Evolutionary conservation across 345 rosid genomes (phyloP).

Genomic region (Linum trigynum): DNA sequence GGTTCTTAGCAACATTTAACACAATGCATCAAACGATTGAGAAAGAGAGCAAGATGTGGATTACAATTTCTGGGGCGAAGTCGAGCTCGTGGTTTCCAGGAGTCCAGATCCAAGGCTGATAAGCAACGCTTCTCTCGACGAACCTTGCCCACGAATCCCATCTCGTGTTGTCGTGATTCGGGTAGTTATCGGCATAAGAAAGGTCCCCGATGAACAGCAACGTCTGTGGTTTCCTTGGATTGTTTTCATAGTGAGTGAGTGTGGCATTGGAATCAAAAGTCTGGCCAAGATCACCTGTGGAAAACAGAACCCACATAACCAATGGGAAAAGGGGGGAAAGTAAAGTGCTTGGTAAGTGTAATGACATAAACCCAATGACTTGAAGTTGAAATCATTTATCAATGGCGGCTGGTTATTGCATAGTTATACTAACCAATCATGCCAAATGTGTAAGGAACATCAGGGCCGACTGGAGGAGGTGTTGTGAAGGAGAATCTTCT

Average conservation of each 20-base stretch:
- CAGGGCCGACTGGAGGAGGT: slow-evolving; percentile 58
- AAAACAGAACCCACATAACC: too few species aligned
- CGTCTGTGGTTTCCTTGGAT: slow-evolving; percentile 53
- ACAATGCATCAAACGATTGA: too few species aligned
- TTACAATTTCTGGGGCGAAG: slow-evolving; percentile 62
- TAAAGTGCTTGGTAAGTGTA: too few species aligned
- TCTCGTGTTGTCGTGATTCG: slow-evolving; percentile 54
- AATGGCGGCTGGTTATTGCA: too few species aligned
- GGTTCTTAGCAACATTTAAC: too few species aligned
- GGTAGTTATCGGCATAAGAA: slow-evolving; percentile 75
- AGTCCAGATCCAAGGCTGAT: slow-evolving; percentile 98
- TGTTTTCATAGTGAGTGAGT: slow-evolving; percentile 64
- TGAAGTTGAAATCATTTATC: slow-evolving; percentile 1
- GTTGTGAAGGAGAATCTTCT: slow-evolving; percentile 40
- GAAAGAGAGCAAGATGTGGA: neutral
- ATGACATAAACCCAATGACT: neutral
- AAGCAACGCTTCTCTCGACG: slow-evolving; percentile 70
- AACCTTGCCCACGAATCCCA: slow-evolving; percentile 98
- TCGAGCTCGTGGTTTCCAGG: slow-evolving; percentile 84
- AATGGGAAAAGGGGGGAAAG: too few species aligned
- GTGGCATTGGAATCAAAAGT: slow-evolving; percentile 75
- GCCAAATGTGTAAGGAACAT: slow-evolving; percentile 59
- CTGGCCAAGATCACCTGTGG: slow-evolving; percentile 93
- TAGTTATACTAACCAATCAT: slow-evolving; percentile 36
- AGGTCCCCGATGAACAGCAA: slow-evolving; percentile 77